Conservation (phyloP, 208 protist species). For the Angomonas desouzai region DNA sequence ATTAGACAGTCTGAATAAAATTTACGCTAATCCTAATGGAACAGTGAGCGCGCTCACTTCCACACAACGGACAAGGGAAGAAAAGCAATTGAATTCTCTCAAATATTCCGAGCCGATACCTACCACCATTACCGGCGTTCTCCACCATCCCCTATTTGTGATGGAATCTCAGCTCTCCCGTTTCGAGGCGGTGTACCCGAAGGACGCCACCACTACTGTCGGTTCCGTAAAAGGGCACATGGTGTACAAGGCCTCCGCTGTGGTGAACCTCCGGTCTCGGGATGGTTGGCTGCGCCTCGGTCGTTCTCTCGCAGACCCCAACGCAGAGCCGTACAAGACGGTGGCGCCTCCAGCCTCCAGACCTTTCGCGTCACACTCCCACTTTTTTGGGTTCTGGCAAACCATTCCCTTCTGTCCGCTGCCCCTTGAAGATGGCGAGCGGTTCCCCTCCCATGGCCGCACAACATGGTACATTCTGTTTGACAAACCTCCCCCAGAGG, state of each 20-base stretch:
- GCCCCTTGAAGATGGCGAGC: slow-evolving; percentile 48
- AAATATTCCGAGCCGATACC: slow-evolving; percentile 80
- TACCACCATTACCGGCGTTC: slow-evolving; percentile 66
- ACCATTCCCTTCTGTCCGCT: slow-evolving; percentile 80
- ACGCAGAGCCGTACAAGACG: slow-evolving; percentile 70
- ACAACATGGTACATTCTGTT: slow-evolving; percentile 86
- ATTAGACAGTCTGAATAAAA: slow-evolving; percentile 42
- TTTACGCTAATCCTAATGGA: slow-evolving; percentile 16
- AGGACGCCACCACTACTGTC: slow-evolving; percentile 66
- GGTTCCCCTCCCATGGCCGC: slow-evolving; percentile 66
- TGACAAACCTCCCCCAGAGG: slow-evolving; percentile 34
- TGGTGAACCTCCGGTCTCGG: slow-evolving; percentile 72
- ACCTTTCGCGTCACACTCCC: slow-evolving; percentile 64
- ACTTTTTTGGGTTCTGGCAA: slow-evolving; percentile 83
- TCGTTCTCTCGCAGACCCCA: slow-evolving; percentile 55
- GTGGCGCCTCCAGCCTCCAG: slow-evolving; percentile 76
- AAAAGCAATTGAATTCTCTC: slow-evolving; percentile 68
- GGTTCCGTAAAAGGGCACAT: slow-evolving; percentile 79
- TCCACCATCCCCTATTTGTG: slow-evolving; percentile 83
- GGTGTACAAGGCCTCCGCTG: slow-evolving; percentile 86
- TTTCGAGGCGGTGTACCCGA: slow-evolving; percentile 80
- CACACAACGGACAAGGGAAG: slow-evolving; percentile 42
- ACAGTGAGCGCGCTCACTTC: slow-evolving; percentile 19
- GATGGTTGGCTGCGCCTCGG: slow-evolving; percentile 87
- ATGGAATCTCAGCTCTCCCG: slow-evolving; percentile 72